phyloP scores from a whole-genome alignment of 2,329 filamentous ascomycete species.

The Cladorrhinum sp. region DNA sequence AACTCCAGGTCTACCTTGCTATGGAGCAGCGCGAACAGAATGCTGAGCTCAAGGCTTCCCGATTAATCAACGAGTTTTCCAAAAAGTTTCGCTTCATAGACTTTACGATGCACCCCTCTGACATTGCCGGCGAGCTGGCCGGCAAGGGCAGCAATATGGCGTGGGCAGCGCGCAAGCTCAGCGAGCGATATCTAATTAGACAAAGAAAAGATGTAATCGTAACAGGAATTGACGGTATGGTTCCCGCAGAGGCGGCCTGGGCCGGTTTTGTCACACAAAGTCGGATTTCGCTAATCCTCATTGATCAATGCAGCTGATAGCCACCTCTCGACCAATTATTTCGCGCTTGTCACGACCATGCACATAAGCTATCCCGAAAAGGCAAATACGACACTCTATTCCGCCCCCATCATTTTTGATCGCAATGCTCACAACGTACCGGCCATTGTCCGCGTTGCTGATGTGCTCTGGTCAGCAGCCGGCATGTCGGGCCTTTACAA shows the following conservation, averaged over 20 bases:
- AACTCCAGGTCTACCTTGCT: constrained; percentile 61
- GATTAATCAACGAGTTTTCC: constrained; percentile 59
- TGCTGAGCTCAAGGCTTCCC: constrained; percentile 58
- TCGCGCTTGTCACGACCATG: constrained; percentile 60
- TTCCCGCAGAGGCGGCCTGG: constrained; percentile 2
- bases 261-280: constrained; percentile 7
- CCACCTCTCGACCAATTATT: constrained; percentile 67
- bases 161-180: constrained; percentile 66
- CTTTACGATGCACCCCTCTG: constrained; percentile 64
- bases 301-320: constrained; percentile 56
- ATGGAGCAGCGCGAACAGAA: constrained; percentile 68
- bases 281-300: constrained; percentile 31
- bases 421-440: constrained; percentile 68
- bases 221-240: constrained; percentile 70
- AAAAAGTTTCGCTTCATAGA: constrained; percentile 65
- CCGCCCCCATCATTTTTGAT: constrained; percentile 70
- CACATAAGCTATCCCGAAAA: constrained; percentile 59
- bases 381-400: constrained; percentile 61
- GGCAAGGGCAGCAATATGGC: constrained; percentile 73
- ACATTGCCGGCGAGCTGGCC: constrained; percentile 64
- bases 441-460: constrained; percentile 66
- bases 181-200: constrained; percentile 54
- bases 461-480: constrained; percentile 68
- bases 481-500: constrained; percentile 67
- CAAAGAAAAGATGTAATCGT: constrained; percentile 61